Conservation (phyloP, 257 asterid species). For the Nicotiana noctiflora region DNA sequence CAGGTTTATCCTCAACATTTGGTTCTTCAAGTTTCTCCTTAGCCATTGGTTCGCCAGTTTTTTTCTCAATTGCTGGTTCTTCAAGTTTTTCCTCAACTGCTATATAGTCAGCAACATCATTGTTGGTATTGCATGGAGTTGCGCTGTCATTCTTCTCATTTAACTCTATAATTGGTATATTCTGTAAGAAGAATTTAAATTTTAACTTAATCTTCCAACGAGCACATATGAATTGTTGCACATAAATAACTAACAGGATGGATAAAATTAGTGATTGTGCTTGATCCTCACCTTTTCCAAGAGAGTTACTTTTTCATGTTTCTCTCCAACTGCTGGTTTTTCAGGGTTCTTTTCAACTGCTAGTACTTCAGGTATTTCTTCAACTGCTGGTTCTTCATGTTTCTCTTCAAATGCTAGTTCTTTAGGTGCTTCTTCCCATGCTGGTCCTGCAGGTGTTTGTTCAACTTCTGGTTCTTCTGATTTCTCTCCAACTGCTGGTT, state of each 20-base stretch:
- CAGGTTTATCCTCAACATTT: neutral
- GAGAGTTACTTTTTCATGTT: constrained; percentile 2
- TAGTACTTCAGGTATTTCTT: neutral
- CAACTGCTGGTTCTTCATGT: neutral
- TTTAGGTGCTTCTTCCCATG: neutral
- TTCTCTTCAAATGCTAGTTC: neutral
- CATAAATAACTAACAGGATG: neutral
- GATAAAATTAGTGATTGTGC: neutral
- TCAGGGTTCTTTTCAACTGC: neutral
- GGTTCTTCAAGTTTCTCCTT: neutral
- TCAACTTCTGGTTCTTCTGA: neutral
- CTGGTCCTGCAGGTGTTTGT: neutral
- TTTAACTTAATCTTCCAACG: neutral
- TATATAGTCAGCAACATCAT: neutral
- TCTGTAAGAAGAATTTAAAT: neutral
- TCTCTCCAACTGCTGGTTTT: neutral
- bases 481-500: neutral
- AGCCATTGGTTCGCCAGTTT: neutral
- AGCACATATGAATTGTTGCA: neutral
- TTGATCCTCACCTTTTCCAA: constrained; percentile 7
- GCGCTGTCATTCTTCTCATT: neutral
- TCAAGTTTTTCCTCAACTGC: neutral
- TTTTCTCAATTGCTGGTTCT: neutral
- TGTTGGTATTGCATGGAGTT: neutral
- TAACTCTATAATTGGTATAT: neutral